Percentiles rank a stretch among this genome's conserved stretches.
phyloP scores from a whole-genome alignment of 495 filamentous ascomycete genomes.

The Amorphotheca resinae region DNA sequence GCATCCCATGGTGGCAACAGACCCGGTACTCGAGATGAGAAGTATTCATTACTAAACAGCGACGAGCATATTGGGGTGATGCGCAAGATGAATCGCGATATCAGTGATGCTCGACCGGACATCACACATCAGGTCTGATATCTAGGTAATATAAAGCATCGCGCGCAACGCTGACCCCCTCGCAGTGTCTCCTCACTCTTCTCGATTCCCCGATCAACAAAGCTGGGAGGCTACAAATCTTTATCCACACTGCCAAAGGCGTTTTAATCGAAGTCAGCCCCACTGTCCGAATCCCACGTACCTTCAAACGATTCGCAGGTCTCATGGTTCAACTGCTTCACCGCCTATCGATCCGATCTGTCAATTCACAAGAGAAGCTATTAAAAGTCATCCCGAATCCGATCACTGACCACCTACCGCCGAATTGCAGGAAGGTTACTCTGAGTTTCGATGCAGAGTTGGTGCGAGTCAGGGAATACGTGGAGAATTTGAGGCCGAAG shows the following conservation, averaged over 20 bases:
- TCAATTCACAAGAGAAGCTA: slow-evolving; percentile 91
- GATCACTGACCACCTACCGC: slow-evolving; percentile 89
- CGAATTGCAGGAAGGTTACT: slow-evolving; percentile 95
- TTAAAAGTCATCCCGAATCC: slow-evolving; percentile 96
- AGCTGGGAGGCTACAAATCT: slow-evolving; percentile 92
- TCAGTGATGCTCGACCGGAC: slow-evolving; percentile 92
- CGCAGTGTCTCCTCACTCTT: slow-evolving; percentile 87
- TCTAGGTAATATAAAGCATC: slow-evolving; percentile 18
- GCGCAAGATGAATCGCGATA: slow-evolving; percentile 98
- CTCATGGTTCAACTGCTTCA: slow-evolving; percentile 99
- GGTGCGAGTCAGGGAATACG: slow-evolving; percentile 78
- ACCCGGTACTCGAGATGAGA: slow-evolving; percentile 60
- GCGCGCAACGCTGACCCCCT: slow-evolving; percentile 7
- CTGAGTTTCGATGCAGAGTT: slow-evolving; percentile 83
- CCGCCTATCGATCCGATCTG: slow-evolving; percentile 87
- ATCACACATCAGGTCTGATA: slow-evolving; percentile 91
- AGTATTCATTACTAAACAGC: slow-evolving; percentile 92
- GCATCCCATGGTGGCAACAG: slow-evolving; percentile 59
- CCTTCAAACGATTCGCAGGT: slow-evolving; percentile 97
- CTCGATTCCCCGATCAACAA: slow-evolving; percentile 98
- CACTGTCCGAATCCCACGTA: slow-evolving; percentile 89
- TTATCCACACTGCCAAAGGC: slow-evolving; percentile 93
- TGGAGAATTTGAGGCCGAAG: slow-evolving; percentile 59
- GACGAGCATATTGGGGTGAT: slow-evolving; percentile 98
- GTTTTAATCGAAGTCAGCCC: slow-evolving; percentile 97